Evolutionary conservation across 352 stramenopile species (phyloP).

Genomic region (Elongisporangium anandrum): DNA sequence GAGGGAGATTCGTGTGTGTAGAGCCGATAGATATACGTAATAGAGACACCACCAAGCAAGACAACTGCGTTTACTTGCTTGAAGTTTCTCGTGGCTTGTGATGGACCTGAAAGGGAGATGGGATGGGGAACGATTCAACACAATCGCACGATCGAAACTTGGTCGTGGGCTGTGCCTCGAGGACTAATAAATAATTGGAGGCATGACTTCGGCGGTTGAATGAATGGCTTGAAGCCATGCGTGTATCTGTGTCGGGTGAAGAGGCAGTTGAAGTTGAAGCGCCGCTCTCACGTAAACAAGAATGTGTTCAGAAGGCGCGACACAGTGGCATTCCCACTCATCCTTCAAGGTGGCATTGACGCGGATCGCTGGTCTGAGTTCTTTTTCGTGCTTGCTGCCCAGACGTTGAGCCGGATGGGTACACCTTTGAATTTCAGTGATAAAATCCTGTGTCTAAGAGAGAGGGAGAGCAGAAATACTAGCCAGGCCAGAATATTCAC

Average conservation of each 20-base stretch:
- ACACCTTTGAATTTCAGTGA: neutral
- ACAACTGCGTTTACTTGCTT: neutral
- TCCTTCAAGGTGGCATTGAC: neutral
- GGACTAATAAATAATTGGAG: neutral
- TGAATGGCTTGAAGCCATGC: neutral
- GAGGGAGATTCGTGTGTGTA: neutral
- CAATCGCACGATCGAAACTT: neutral
- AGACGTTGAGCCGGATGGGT: neutral
- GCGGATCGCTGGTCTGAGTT: neutral
- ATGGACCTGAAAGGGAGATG: neutral
- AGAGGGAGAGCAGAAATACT: no score
- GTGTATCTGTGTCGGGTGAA: neutral
- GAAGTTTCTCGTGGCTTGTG: neutral
- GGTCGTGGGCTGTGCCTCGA: no score
- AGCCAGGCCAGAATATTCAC: no score
- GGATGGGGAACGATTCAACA: neutral
- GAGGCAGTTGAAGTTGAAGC: neutral
- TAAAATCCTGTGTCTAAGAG: no score
- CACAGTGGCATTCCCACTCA: neutral
- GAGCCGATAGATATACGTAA: neutral
- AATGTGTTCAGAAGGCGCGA: no score
- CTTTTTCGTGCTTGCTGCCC: neutral
- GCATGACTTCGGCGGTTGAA: neutral
- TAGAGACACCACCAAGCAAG: neutral
- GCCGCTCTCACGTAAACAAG: neutral